A percentile compares a stretch with the other conserved stretches of the same genome.
Evolutionary conservation across 2,329 filamentous ascomycete species (phyloP).

Genomic region (Cercospora beticola): DNA sequence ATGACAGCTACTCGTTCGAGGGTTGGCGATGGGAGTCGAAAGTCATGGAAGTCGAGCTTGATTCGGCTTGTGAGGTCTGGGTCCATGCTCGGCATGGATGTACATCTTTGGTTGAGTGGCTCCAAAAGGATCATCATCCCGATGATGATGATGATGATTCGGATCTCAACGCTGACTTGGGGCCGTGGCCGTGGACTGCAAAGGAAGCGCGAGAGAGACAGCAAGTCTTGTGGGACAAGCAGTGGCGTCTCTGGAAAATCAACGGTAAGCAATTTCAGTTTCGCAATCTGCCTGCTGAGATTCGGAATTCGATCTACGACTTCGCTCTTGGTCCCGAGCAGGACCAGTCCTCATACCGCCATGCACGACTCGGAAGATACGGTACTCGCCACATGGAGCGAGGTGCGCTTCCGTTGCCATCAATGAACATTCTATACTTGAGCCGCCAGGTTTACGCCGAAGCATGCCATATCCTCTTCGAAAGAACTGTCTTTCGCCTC

Average conservation of each 20-base stretch:
- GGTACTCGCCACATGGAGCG: not conserved
- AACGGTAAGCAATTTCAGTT: constrained; percentile 18
- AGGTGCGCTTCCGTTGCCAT: not conserved
- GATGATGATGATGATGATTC: not conserved
- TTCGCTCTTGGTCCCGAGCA: constrained; percentile 9
- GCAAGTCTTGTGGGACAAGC: constrained; percentile 5
- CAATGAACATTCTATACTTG: constrained; percentile 20
- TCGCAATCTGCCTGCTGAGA: constrained; percentile 27
- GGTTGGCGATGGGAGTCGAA: not conserved
- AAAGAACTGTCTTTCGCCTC: constrained; percentile 24
- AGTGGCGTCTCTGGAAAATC: constrained; percentile 19
- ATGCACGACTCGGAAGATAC: not conserved
- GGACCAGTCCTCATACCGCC: not conserved
- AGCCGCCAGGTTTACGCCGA: constrained; percentile 28
- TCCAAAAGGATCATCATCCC: not conserved
- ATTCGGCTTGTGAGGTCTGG: not conserved
- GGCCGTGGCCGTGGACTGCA: not conserved
- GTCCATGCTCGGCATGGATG: not conserved
- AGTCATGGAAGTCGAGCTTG: not conserved
- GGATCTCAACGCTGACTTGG: not conserved
- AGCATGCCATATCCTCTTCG: constrained; percentile 25
- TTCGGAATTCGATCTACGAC: constrained; percentile 29
- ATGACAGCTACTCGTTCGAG: not conserved
- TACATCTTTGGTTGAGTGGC: not conserved
- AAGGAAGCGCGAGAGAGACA: not conserved